Evolutionary conservation across 2,329 filamentous ascomycete species (phyloP).

Genomic region (Microsporum canis): DNA sequence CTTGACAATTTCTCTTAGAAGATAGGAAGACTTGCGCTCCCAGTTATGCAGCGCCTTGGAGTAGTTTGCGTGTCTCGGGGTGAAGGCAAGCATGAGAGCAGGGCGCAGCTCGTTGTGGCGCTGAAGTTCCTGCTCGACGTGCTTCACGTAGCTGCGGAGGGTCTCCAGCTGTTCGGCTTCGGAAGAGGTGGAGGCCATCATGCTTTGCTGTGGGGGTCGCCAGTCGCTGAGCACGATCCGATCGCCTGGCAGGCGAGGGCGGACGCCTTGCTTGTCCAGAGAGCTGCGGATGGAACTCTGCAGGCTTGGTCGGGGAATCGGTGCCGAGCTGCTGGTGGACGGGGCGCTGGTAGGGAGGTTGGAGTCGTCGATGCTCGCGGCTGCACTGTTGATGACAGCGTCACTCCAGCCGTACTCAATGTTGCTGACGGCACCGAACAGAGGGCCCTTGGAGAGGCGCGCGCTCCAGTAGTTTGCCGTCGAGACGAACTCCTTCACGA

Average conservation of each 20-base stretch:
- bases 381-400: slow-evolving; percentile 64
- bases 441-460: slow-evolving; percentile 80
- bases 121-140: slow-evolving; percentile 74
- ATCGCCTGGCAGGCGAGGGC: slow-evolving; percentile 68
- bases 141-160: slow-evolving; percentile 66
- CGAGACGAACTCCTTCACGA: slow-evolving; percentile 84
- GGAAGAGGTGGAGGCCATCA: slow-evolving; percentile 66
- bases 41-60: slow-evolving; percentile 86
- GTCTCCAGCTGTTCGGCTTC: slow-evolving; percentile 72
- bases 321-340: neutral
- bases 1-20: slow-evolving; percentile 90
- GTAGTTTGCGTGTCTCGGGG: slow-evolving; percentile 68
- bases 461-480: slow-evolving; percentile 98
- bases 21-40: slow-evolving; percentile 88
- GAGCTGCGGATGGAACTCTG: slow-evolving; percentile 54
- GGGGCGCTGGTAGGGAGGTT: slow-evolving; percentile 23
- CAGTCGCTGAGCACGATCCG: slow-evolving; percentile 75
- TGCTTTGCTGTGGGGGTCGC: slow-evolving; percentile 77
- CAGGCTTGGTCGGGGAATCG: slow-evolving; percentile 38
- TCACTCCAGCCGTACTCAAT: slow-evolving; percentile 97
- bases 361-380: slow-evolving; percentile 46
- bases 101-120: slow-evolving; percentile 78
- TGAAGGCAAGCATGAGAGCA: slow-evolving; percentile 82
- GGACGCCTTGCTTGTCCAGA: slow-evolving; percentile 53
- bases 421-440: slow-evolving; percentile 88